Base-by-base conservation (phyloP, 2,329 filamentous ascomycete species). In the Biscogniauxia mediterranea region DNA sequence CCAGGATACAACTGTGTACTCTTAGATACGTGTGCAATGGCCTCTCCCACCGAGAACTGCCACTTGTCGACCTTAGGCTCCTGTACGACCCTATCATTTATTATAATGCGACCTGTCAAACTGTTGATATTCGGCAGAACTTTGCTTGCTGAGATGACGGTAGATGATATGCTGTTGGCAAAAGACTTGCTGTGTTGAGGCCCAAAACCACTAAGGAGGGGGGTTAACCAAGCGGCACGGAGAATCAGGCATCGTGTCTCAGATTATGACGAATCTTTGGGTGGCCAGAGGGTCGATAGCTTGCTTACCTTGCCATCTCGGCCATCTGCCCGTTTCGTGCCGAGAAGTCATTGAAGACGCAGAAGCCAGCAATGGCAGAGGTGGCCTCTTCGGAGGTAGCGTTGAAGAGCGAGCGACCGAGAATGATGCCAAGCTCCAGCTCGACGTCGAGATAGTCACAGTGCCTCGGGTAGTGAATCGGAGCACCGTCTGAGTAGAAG, bases 261-360 rank as follows among this genome's bases (percentile, higher is more conserved):
- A 9, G 13, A 15, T 4, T 11, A 38, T 6, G 13, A 38, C 32
- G 13, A 38, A 11, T 38, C 38, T 2, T 46, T 5, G 15, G 38
- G 13, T n/a, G 38, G 38, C 3, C 15, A 46, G 2, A 46, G 15
- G 15, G 26, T 28, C 13, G 5, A n/a, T 4, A 17, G 53, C 17
- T 28, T 32, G 23, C 62, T 42, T 56, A 68, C 66, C 65, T 67
- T 8, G 60, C 51, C 69, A 71, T 70, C 61, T 71, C 69, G 3
- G 52, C 62, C 64, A 69, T 64, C 59, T 71, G 69, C 20, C 23
- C 58, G 54, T 71, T 68, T 28, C 69, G 64, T 25, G 42, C 68
- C 17, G 68, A 70, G 58, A 70, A 71, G 54, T 71, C 69, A 25
- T 71, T 71, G 54, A 71, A 65, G 17, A 71, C 69, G 42, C 68